These are phyloP conservation scores for Saccharomycopsis sp. DNA, from an alignment of 805 yeast species.

Conservation along the genomic window DNA sequence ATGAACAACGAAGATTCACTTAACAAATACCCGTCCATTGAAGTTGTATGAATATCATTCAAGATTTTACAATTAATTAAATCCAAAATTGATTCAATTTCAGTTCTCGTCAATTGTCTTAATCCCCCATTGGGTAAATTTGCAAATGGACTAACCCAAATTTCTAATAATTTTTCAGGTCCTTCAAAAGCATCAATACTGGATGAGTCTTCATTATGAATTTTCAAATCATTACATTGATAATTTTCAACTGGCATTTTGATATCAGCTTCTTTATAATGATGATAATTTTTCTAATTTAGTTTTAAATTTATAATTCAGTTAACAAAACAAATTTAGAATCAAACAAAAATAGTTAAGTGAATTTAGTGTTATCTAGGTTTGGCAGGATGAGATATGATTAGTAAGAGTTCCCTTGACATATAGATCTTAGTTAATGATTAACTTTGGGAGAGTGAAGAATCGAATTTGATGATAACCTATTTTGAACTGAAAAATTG, in stretches of 20 bases:
- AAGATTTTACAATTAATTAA: slow-evolving; percentile 81
- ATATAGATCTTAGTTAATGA: no score
- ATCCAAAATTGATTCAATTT: slow-evolving; percentile 68
- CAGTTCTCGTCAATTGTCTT: slow-evolving; percentile 50
- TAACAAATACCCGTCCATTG: slow-evolving; percentile 73
- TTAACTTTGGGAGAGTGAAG: no score
- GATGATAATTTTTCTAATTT: background rate
- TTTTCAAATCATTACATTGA: background rate
- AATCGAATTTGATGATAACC: no score
- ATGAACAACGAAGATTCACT: slow-evolving; percentile 89
- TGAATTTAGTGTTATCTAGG: slow-evolving; percentile 16
- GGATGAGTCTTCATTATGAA: slow-evolving; percentile 48
- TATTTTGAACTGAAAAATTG: no score
- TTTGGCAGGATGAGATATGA: slow-evolving; percentile 27
- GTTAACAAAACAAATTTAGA: slow-evolving; percentile 2
- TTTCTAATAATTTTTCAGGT: slow-evolving; percentile 85
- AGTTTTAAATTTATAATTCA: no score
- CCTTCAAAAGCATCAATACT: slow-evolving; percentile 97
- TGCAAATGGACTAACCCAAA: slow-evolving; percentile 66
- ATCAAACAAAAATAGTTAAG: background rate
- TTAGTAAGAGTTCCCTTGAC: slow-evolving; percentile 27
- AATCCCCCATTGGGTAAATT: slow-evolving; percentile 32
- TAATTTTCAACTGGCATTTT: background rate
- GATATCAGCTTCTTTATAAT: background rate
- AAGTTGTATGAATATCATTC: slow-evolving; percentile 58